Evolutionary conservation across 371 early-diverging fungal genomes (phyloP), one percentile per base, ranked within the genome.

Genomic region (Zancudomyces culisetae): DNA sequence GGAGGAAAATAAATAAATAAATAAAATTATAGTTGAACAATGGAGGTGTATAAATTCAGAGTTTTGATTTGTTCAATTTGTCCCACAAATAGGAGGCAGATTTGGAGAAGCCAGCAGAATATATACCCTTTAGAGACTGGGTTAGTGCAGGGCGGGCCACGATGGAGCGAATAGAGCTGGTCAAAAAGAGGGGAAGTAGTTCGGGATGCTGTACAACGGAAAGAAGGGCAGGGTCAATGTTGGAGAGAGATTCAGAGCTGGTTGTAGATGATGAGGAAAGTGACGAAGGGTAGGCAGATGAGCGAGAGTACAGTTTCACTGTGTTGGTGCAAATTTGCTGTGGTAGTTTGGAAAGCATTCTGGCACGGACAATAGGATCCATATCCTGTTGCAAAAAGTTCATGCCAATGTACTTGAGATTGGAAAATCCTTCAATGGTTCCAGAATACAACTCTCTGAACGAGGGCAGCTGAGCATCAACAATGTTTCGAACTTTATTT

Each of bases 401-500:
- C 43, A 76, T 72, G 15, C 70, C 68, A 45, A 83, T 55, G 6
- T 73, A 71, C 29, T 76, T 72, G 15, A 86, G 78, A 55, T 83
- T 83, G 26, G 78, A 79, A 54, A 89, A 66, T 27, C 84, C 81
- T 58, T 82, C 80, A 21, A 93, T 65, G 10, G 92, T 61, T 27
- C 83, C 79, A 48, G 64, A 65, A 58, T 96, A 96, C 20, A 90
- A 67, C 51, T 78, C 66, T 52, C 80, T 74, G 64, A 96, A 86
- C 49, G 79, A 70, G 1, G 74, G 66, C 62, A 81, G 56, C 57
- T 96, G 95, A 1, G 74, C 76, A 21, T 69, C 65, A 27, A 97
- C 94, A 58, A 94, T 91, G 62, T 97, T 94, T 56, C 75, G 63
- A 21, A 97, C 79, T 67, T 97, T 97, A 60, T 83, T 74, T 1